phyloP scores from a whole-genome alignment of 768 basidiomycete species.

The Amanita rubescens region DNA sequence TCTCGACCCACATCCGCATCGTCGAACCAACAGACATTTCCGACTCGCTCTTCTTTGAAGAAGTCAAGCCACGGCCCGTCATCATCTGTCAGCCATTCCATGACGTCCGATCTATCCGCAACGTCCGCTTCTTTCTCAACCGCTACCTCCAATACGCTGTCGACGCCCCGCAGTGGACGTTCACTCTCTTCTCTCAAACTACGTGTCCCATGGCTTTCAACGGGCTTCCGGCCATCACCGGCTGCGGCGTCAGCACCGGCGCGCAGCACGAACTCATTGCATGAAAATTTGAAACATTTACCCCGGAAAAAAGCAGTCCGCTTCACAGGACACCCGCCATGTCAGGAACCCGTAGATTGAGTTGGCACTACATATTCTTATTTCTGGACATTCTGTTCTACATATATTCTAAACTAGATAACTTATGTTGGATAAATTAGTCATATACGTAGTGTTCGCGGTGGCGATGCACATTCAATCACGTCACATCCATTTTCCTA shows the following conservation, averaged over 20 bases:
- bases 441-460: not conserved
- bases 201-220: slow-evolving; percentile 47
- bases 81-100: slow-evolving; percentile 27
- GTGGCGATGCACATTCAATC: not conserved
- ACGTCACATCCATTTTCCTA: slow-evolving; percentile 3
- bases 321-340: slow-evolving; percentile 41
- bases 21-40: slow-evolving; percentile 43
- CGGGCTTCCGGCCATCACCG: slow-evolving; percentile 27
- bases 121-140: slow-evolving; percentile 45
- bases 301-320: slow-evolving; percentile 51
- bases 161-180: slow-evolving; percentile 22
- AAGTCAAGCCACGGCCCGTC: slow-evolving; percentile 34
- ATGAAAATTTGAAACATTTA: slow-evolving; percentile 20
- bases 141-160: slow-evolving; percentile 32
- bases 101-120: slow-evolving; percentile 27
- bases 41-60: slow-evolving; percentile 60
- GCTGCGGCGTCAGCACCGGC: slow-evolving; percentile 23
- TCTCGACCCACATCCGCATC: slow-evolving; percentile 15
- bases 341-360: slow-evolving; percentile 1
- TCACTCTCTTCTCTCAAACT: slow-evolving; percentile 32
- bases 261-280: slow-evolving; percentile 30
- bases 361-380: not conserved
- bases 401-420: not conserved
- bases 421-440: not conserved
- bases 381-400: not conserved